phyloP scores from a whole-genome alignment of 345 rosid species.

The Stellera chamaejasme region DNA sequence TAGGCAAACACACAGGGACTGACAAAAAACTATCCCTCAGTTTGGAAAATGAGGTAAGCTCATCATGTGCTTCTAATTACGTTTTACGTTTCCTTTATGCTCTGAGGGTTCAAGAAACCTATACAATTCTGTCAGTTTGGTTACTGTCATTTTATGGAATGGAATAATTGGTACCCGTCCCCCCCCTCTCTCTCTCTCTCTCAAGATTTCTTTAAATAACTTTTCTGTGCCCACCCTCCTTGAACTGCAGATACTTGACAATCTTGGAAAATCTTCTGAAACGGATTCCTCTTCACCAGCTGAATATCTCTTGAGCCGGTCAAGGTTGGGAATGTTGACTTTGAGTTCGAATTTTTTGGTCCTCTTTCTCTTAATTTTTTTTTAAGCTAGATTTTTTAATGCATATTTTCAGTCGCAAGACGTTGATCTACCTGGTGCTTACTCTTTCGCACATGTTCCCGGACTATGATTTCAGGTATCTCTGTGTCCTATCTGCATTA shows the following conservation, averaged over 20 bases:
- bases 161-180: background rate
- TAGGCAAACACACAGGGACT: slow-evolving; percentile 87
- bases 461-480: slow-evolving; percentile 96
- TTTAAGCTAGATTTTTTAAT: slow-evolving; percentile 26
- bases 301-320: slow-evolving; percentile 76
- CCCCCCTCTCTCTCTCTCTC: background rate
- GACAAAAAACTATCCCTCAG: slow-evolving; percentile 83
- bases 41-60: slow-evolving; percentile 82
- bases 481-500: slow-evolving; percentile 17
- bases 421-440: slow-evolving; percentile 92
- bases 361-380: background rate
- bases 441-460: slow-evolving; percentile 86
- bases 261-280: slow-evolving; percentile 76
- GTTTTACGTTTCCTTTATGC: background rate
- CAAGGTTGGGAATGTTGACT: slow-evolving; percentile 48
- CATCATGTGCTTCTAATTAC: background rate
- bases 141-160: background rate
- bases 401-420: slow-evolving; percentile 74
- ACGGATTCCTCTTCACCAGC: slow-evolving; percentile 71
- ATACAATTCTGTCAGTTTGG: background rate
- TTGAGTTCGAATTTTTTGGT: slow-evolving; percentile 3
- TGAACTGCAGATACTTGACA: slow-evolving; percentile 65
- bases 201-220: background rate
- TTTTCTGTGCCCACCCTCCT: background rate
- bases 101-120: too few relatives aligned